These are phyloP conservation scores for Hygrocybe punicea DNA, from an alignment of 768 basidiomycete species.

Conservation along the genomic window DNA sequence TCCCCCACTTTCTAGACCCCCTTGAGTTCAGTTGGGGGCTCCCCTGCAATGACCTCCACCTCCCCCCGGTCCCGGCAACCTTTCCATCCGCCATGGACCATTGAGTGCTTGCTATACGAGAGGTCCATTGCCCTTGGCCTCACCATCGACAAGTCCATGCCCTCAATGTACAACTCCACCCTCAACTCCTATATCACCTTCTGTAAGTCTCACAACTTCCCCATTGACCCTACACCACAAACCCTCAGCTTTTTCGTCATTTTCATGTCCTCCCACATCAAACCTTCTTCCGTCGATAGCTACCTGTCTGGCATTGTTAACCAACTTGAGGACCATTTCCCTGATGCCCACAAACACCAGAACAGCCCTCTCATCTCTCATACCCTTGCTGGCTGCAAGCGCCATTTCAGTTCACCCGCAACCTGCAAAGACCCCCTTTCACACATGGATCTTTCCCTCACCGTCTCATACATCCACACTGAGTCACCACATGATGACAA, in stretches of 20 bases:
- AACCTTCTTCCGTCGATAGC: too few species aligned
- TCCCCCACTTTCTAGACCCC: slow-evolving; percentile 23
- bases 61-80: slow-evolving; percentile 28
- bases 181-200: too few species aligned
- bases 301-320: too few species aligned
- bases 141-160: too few species aligned
- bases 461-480: too few species aligned
- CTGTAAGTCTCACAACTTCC: slow-evolving; percentile 21
- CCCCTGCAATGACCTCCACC: slow-evolving; percentile 4
- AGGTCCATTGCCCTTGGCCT: too few species aligned
- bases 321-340: slow-evolving; percentile 20
- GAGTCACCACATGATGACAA: slow-evolving; percentile 20
- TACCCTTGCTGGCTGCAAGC: slow-evolving; percentile 13
- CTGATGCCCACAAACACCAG: slow-evolving; percentile 1
- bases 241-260: slow-evolving; percentile 28
- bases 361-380: slow-evolving; percentile 4
- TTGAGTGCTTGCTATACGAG: slow-evolving; percentile 29
- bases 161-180: too few species aligned
- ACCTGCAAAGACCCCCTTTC: slow-evolving; percentile 9
- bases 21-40: slow-evolving; percentile 21
- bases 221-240: slow-evolving; percentile 25
- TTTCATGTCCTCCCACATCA: too few species aligned
- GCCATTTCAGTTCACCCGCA: neutral
- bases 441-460: slow-evolving; percentile 6
- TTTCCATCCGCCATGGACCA: slow-evolving; percentile 27